Conservation (phyloP, 75 land plant species). For the Isoetes taiwanensis region DNA sequence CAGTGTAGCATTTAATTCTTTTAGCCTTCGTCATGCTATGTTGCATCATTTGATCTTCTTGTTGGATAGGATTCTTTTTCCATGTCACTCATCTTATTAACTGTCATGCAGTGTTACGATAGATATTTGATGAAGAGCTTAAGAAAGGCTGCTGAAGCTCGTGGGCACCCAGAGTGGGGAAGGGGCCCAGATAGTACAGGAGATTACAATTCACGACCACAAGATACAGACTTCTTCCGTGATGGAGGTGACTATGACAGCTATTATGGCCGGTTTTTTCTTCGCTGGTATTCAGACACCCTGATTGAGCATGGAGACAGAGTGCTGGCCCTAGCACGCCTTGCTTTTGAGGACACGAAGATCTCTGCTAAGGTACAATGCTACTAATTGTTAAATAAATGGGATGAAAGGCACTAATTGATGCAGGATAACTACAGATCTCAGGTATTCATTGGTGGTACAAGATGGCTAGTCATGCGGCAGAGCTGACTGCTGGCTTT, state of each 20-base stretch:
- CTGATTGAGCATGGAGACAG: conserved; percentile 87
- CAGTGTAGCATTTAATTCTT: no score
- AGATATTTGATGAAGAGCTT: conserved; percentile 58
- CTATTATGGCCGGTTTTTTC: conserved; percentile 92
- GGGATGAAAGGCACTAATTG: background rate
- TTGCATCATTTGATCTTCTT: background rate
- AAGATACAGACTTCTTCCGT: conserved; percentile 87
- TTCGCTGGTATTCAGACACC: conserved; percentile 71
- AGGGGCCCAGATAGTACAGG: conserved; percentile 80
- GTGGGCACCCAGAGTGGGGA: conserved; percentile 85
- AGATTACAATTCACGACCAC: conserved; percentile 69
- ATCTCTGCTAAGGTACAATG: conserved; percentile 68
- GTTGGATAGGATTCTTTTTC: background rate
- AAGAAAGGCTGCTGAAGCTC: conserved; percentile 61
- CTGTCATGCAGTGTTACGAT: conserved; percentile 78
- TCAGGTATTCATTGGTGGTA: conserved; percentile 99
- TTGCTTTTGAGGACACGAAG: conserved; percentile 77
- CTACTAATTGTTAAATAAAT: no score
- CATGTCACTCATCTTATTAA: background rate
- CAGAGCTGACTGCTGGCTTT: conserved; percentile 92
- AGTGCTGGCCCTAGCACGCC: conserved; percentile 69
- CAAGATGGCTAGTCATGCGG: conserved; percentile 98
- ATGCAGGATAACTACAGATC: conserved; percentile 53
- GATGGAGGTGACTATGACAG: conserved; percentile 98
- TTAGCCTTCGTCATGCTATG: conserved; percentile 34